Evolutionary conservation across 345 rosid species (phyloP), one percentile per base, ranked within the genome.

Genomic region (Arabis alpina): DNA sequence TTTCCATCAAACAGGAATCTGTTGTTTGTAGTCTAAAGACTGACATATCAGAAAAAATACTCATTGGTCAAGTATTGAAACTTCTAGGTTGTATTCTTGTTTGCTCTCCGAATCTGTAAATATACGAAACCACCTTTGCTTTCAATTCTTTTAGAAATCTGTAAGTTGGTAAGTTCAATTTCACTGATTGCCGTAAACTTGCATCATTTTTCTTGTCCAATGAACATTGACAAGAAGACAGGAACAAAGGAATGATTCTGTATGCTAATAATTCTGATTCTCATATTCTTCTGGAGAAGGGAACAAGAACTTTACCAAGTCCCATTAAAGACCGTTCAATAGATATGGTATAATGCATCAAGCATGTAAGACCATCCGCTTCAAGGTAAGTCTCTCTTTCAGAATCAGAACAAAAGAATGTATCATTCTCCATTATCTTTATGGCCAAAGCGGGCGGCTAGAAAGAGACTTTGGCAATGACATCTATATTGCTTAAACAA

Each of bases 11-110:
- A 45, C 66, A 66, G 54, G 42, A 73, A 50, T 25, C 49, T 75
- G 61, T 53, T 64, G 76, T 69, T 66, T 63, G 79, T 77, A 66
- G 84, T 71, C 78, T 64, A 23, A 61, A 52, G 67, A 73, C 80
- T 78, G 84, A 81, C 85, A 65, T 69, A 70, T 72, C 70, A 68
- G 72, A 78, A 65, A 71, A 78, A 56, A 69, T 78, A 56, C 76
- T 34, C 53, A 30, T 41, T 79, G 57, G 64, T 77, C 73, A 62
- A 62, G 61, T 76, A 36, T 68, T 66, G 61, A 66, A 36, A 74
- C 64, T 19, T 40, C n/a, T 13, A 43, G 52, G 15, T n/a, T 73
- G 70, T 53, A 52, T 77, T 61, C 64, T 68, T 61, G 54, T 36
- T 72, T 71, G 66, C 44, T n/a, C 51, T 70, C 47, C 5, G 41